Conservation (phyloP, 192 early-diverging fungal species). For the Coemansia asiatica region DNA sequence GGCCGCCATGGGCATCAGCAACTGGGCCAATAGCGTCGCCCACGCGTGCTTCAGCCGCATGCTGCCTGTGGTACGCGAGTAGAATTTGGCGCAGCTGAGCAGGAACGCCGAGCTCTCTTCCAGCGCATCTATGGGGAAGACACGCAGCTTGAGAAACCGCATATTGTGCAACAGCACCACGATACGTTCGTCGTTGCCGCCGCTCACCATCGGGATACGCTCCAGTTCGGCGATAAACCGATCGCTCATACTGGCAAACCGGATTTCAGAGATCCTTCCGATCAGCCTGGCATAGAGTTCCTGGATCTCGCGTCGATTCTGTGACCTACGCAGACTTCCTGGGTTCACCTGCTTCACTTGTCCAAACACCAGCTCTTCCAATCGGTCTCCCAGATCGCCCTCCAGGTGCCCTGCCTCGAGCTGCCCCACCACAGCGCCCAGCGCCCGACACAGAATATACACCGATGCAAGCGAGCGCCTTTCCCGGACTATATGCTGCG, state of each 20-base stretch:
- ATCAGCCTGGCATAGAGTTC: constrained; percentile 92
- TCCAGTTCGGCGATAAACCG: constrained; percentile 89
- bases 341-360: constrained; percentile 86
- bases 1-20: constrained; percentile 86
- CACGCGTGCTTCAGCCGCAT: constrained; percentile 87
- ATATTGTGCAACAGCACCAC: constrained; percentile 86
- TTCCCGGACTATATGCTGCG: constrained; percentile 46
- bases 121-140: constrained; percentile 89
- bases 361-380: constrained; percentile 93
- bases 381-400: constrained; percentile 77
- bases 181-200: constrained; percentile 71
- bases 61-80: constrained; percentile 73
- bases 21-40: constrained; percentile 84
- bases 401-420: constrained; percentile 71
- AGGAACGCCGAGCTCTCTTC: constrained; percentile 96
- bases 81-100: constrained; percentile 84
- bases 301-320: constrained; percentile 83
- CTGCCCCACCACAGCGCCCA: constrained; percentile 81
- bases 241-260: constrained; percentile 92
- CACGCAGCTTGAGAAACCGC: constrained; percentile 87
- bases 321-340: constrained; percentile 66
- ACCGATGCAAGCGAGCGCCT: constrained; percentile 63
- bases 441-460: constrained; percentile 85
- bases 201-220: constrained; percentile 63
- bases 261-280: constrained; percentile 83